These are phyloP conservation scores for Tricholoma hemisulphureum DNA, from an alignment of 768 basidiomycete genomes.

Conservation along the genomic window DNA sequence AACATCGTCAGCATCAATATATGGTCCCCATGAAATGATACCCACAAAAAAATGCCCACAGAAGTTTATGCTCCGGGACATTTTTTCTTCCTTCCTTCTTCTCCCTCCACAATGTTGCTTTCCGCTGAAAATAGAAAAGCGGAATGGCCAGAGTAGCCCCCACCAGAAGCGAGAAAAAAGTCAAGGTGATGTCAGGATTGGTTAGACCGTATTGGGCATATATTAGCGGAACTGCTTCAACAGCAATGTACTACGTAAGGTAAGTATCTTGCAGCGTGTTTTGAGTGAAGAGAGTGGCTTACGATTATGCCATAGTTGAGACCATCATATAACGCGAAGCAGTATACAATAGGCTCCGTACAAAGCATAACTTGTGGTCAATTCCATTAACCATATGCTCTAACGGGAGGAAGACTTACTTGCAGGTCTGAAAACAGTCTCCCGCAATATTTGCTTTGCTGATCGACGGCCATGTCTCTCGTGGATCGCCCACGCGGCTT, in stretches of 20 bases:
- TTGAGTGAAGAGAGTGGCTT: not conserved
- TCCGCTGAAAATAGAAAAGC: slow-evolving; percentile 18
- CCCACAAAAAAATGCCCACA: slow-evolving; percentile 19
- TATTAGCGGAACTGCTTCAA: slow-evolving; percentile 20
- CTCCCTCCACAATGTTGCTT: slow-evolving; percentile 18
- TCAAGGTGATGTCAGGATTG: slow-evolving; percentile 16
- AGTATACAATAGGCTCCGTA: slow-evolving; percentile 24
- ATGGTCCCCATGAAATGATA: not conserved
- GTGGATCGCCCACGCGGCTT: slow-evolving; percentile 18
- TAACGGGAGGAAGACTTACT: slow-evolving; percentile 3
- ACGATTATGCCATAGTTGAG: slow-evolving; percentile 23
- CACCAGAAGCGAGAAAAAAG: slow-evolving; percentile 15
- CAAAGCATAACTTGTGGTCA: slow-evolving; percentile 18
- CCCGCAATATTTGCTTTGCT: slow-evolving; percentile 13
- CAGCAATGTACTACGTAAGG: slow-evolving; percentile 16
- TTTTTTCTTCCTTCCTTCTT: slow-evolving; percentile 13
- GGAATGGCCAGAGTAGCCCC: slow-evolving; percentile 19
- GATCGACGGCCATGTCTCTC: slow-evolving; percentile 16
- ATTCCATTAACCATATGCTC: not conserved
- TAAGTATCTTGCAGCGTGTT: not conserved
- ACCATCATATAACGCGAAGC: slow-evolving; percentile 22
- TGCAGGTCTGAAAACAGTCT: slow-evolving; percentile 20
- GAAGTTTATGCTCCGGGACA: slow-evolving; percentile 21
- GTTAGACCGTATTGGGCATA: slow-evolving; percentile 17
- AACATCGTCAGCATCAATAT: not conserved